Evolutionary conservation across 208 protist genomes (phyloP).

Genomic region (Angomonas desouzai): DNA sequence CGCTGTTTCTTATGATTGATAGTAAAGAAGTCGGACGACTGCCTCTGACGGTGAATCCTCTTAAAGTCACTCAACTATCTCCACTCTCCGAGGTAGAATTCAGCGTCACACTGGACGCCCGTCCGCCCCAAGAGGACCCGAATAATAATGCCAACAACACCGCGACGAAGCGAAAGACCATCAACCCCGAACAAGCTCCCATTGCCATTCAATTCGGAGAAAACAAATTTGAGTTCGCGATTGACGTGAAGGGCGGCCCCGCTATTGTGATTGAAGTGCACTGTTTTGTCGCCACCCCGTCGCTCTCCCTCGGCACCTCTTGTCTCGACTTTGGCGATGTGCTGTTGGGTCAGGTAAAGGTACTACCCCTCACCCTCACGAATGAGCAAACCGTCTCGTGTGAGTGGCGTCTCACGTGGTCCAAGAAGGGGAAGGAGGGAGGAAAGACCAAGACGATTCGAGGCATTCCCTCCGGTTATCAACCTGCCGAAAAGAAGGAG

Average conservation of each 20-base stretch:
- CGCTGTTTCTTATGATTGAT: conserved; percentile 74
- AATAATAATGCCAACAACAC: conserved; percentile 9
- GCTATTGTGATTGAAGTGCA: conserved; percentile 74
- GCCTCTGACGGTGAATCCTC: conserved; percentile 69
- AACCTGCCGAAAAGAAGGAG: not conserved
- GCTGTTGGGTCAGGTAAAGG: conserved; percentile 76
- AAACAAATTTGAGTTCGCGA: conserved; percentile 70
- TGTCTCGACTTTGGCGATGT: conserved; percentile 86
- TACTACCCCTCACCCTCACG: conserved; percentile 75
- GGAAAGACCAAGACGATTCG: conserved; percentile 7
- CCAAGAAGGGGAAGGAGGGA: conserved; percentile 23
- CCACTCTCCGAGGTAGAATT: conserved; percentile 44
- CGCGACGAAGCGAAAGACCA: conserved; percentile 4
- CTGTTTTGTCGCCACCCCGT: conserved; percentile 91
- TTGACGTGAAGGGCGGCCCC: conserved; percentile 86
- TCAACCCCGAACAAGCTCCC: not conserved
- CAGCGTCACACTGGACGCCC: conserved; percentile 48
- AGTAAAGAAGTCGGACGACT: conserved; percentile 55
- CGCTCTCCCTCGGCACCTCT: conserved; percentile 56
- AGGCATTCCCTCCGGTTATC: conserved; percentile 1
- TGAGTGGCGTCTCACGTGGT: conserved; percentile 78
- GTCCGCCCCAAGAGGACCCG: conserved; percentile 13
- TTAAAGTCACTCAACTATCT: conserved; percentile 67
- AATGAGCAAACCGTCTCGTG: conserved; percentile 89
- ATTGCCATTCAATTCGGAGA: conserved; percentile 37